These are phyloP conservation scores for Penicillium roqueforti DNA, from an alignment of 495 filamentous ascomycete genomes.

Conservation along the genomic window DNA sequence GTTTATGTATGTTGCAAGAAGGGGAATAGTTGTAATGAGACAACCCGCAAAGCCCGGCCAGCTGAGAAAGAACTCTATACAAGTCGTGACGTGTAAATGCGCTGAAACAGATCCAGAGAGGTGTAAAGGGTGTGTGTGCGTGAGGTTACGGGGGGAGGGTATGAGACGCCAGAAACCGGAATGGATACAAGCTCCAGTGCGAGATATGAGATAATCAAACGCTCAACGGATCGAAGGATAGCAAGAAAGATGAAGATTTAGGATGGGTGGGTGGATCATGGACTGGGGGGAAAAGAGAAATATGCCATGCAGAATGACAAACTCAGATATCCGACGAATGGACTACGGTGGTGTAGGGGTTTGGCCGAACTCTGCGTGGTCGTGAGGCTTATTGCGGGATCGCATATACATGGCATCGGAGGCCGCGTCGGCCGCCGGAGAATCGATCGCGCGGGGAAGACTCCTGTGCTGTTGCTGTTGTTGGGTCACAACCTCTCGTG, in stretches of 20 bases:
- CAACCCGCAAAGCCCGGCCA: conserved; percentile 15
- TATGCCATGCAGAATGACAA: background rate
- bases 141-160: conserved; percentile 9
- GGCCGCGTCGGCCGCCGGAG: conserved; percentile 17
- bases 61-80: conserved; percentile 28
- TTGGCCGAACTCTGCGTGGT: conserved; percentile 32
- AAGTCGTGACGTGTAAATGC: conserved; percentile 27
- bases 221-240: conserved; percentile 13
- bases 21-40: conserved; percentile 19
- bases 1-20: conserved; percentile 23
- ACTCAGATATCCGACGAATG: background rate
- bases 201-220: conserved; percentile 7
- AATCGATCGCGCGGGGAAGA: conserved; percentile 21
- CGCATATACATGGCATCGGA: conserved; percentile 42
- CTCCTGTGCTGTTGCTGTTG: conserved; percentile 33
- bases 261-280: background rate
- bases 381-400: conserved; percentile 30
- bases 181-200: conserved; percentile 12
- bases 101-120: conserved; percentile 11
- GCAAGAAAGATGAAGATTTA: background rate
- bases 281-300: background rate
- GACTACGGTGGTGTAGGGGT: conserved; percentile 42
- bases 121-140: background rate
- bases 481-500: conserved; percentile 79
- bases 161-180: conserved; percentile 16